Conservation (phyloP, 306 rosid genomes). For the Medicago lupulina region DNA sequence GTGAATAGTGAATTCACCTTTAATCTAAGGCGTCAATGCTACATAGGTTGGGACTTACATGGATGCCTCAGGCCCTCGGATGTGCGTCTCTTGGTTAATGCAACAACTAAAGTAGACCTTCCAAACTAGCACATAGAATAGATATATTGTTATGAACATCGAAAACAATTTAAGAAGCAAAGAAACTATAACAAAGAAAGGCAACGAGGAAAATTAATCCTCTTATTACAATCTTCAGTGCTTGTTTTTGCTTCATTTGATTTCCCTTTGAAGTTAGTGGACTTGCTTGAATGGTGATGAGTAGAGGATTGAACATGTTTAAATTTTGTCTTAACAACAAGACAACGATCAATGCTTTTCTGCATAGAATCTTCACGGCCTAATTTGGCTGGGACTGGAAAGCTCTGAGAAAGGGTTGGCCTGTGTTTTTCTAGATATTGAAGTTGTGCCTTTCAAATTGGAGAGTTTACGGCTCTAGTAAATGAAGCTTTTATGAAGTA, state of each 20-base stretch:
- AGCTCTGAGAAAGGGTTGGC: conserved; percentile 72
- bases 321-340: conserved; percentile 45
- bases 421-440: conserved; percentile 55
- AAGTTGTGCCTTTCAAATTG: conserved; percentile 47
- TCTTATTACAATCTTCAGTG: conserved; percentile 40
- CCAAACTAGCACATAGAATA: conserved; percentile 57
- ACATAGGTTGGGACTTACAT: conserved; percentile 15
- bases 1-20: no score
- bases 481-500: no score
- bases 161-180: conserved; percentile 32
- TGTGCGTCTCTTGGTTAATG: conserved; percentile 46
- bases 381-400: conserved; percentile 74
- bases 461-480: background rate
- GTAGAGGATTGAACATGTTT: conserved; percentile 47
- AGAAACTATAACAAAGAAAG: conserved; percentile 24
- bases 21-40: no score
- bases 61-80: conserved; percentile 57
- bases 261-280: conserved; percentile 51
- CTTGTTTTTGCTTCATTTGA: conserved; percentile 54
- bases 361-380: conserved; percentile 56
- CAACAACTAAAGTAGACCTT: conserved; percentile 57
- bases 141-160: conserved; percentile 22
- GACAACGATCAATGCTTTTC: conserved; percentile 68
- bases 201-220: conserved; percentile 25
- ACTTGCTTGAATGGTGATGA: conserved; percentile 52